Percentiles rank a stretch among this genome's conserved stretches.
Conservation (phyloP, 2,329 filamentous ascomycete species). For the Colletotrichum melonis region DNA sequence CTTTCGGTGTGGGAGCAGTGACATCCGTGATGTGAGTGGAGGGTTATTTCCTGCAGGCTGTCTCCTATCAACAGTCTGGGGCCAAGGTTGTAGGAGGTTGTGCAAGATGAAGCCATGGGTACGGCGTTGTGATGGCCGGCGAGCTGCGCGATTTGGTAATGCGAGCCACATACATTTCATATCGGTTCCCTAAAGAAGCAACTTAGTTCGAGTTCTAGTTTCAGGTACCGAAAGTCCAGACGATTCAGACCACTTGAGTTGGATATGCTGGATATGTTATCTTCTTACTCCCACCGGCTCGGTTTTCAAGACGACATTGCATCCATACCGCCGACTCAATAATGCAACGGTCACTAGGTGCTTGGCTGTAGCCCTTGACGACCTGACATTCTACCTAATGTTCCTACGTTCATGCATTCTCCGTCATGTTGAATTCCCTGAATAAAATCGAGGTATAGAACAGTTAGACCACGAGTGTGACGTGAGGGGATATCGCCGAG, state of each 20-base stretch:
- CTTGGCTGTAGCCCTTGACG: not conserved
- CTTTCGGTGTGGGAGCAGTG: conserved; percentile 1
- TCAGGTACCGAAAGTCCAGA: conserved; percentile 14
- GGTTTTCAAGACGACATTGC: not conserved
- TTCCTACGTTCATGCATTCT: too few relatives aligned
- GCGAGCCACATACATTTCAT: not conserved
- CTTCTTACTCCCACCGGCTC: not conserved
- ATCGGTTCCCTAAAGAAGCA: not conserved
- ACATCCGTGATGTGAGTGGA: not conserved
- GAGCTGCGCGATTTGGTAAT: not conserved
- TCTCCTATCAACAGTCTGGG: not conserved
- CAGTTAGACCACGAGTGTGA: too few relatives aligned
- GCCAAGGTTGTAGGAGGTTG: not conserved
- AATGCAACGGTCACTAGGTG: not conserved
- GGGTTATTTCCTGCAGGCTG: not conserved
- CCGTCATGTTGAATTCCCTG: not conserved
- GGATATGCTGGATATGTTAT: not conserved
- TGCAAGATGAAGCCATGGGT: conserved; percentile 4
- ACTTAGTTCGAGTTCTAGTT: conserved; percentile 9
- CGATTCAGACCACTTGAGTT: conserved; percentile 8
- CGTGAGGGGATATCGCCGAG: not conserved
- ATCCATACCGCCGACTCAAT: not conserved
- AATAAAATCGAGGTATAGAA: not conserved
- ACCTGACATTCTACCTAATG: not conserved
- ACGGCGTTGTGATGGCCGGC: not conserved